phyloP scores from a whole-genome alignment of 148 eudicot genomes.

The Simmondsia chinensis region DNA sequence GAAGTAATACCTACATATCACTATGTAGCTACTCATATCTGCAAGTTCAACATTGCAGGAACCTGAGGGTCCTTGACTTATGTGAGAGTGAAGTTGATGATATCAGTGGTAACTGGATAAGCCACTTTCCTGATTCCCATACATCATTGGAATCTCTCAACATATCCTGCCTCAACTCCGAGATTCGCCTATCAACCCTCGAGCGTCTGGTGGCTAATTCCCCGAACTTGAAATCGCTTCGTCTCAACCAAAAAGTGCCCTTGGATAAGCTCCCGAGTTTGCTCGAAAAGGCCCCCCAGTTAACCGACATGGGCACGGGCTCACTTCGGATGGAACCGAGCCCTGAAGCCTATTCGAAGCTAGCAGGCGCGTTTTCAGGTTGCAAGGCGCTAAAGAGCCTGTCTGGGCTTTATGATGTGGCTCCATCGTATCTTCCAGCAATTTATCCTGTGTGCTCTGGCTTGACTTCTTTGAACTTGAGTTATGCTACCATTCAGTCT shows the following conservation, averaged over 20 bases:
- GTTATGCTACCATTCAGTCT: slow-evolving; percentile 68
- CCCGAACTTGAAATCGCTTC: slow-evolving; percentile 63
- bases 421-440: slow-evolving; percentile 71
- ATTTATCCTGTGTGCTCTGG: slow-evolving; percentile 57
- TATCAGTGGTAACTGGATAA: slow-evolving; percentile 84
- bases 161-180: slow-evolving; percentile 70
- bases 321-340: slow-evolving; percentile 60
- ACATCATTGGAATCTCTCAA: slow-evolving; percentile 82
- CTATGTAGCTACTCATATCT: too few relatives aligned
- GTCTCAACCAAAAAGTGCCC: slow-evolving; percentile 76
- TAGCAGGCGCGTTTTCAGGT: slow-evolving; percentile 47
- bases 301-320: slow-evolving; percentile 78
- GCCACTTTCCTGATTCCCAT: slow-evolving; percentile 68
- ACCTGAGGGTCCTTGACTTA: slow-evolving; percentile 68
- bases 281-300: slow-evolving; percentile 63
- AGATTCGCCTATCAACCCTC: slow-evolving; percentile 61
- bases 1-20: not conserved
- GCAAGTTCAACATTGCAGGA: slow-evolving; percentile 31
- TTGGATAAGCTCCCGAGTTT: slow-evolving; percentile 61
- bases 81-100: slow-evolving; percentile 93
- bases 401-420: slow-evolving; percentile 87
- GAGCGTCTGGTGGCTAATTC: slow-evolving; percentile 74
- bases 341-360: slow-evolving; percentile 43
- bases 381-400: slow-evolving; percentile 67
- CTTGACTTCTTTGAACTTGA: slow-evolving; percentile 77